A percentile compares a stretch with the other conserved stretches of the same genome.
phyloP scores from a whole-genome alignment of 306 rosid genomes.

The Dalbergia oliveri region DNA sequence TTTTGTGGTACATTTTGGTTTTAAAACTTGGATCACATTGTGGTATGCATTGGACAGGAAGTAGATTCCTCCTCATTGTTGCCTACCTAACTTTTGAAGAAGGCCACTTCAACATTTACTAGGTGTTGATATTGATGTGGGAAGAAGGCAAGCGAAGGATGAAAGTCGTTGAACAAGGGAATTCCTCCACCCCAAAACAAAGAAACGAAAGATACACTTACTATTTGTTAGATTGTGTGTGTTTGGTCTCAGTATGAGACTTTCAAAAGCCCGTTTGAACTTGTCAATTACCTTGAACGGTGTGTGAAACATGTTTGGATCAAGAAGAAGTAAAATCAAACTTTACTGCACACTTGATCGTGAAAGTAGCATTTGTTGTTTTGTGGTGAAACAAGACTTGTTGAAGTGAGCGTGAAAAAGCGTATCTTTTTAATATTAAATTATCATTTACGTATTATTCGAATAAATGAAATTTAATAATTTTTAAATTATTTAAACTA shows the following conservation, averaged over 20 bases:
- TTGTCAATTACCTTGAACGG: too few species aligned
- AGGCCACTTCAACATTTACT: background rate
- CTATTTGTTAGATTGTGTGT: too few species aligned
- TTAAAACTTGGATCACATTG: background rate
- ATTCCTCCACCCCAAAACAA: background rate
- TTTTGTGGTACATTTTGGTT: background rate
- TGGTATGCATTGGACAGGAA: conserved; percentile 45
- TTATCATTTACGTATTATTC: too few species aligned
- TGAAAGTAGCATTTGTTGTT: too few species aligned
- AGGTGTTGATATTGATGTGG: conserved; percentile 22
- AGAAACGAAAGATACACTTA: background rate
- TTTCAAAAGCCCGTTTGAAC: background rate
- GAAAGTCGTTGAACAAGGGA: background rate
- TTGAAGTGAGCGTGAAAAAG: background rate
- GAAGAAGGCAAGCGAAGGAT: conserved; percentile 36
- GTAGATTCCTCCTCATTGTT: conserved; percentile 22
- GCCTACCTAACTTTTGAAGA: background rate
- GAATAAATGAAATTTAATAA: too few species aligned
- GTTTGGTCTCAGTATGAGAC: too few species aligned
- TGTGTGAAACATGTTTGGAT: too few species aligned
- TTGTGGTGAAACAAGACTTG: too few species aligned
- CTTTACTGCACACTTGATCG: too few species aligned
- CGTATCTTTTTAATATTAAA: too few species aligned
- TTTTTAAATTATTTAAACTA: too few species aligned
- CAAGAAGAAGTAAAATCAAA: too few species aligned